A percentile compares a stretch with the other conserved stretches of the same genome.
Evolutionary conservation across 176 grass and related monocot species (phyloP).

Genomic region (Tuctoria greenei): DNA sequence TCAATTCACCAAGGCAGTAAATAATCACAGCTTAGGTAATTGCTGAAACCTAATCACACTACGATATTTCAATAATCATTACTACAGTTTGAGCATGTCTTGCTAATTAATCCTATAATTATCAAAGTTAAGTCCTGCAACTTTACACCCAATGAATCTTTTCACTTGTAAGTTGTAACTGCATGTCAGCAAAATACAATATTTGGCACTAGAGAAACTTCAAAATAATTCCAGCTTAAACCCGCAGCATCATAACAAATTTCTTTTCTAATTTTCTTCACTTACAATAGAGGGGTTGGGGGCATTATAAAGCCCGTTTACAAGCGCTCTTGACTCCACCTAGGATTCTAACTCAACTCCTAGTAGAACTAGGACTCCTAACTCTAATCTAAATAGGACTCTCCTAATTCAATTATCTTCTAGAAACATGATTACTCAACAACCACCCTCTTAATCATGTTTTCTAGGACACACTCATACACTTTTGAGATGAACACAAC

Average conservation of each 20-base stretch:
- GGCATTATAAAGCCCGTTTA: too few species aligned
- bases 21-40: neutral
- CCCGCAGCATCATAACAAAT: neutral
- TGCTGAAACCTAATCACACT: neutral
- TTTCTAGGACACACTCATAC: too few species aligned
- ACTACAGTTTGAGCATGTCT: neutral
- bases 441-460: too few species aligned
- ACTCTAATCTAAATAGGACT: too few species aligned
- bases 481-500: too few species aligned
- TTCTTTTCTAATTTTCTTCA: too few species aligned
- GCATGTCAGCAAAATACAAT: neutral
- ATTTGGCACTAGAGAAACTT: neutral
- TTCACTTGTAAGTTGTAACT: neutral
- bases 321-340: too few species aligned
- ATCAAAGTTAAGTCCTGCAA: neutral
- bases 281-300: too few species aligned
- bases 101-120: neutral
- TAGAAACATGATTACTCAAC: too few species aligned
- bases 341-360: too few species aligned
- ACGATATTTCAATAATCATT: neutral
- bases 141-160: neutral
- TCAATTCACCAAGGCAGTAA: neutral
- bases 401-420: too few species aligned
- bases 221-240: neutral
- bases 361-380: too few species aligned